A percentile compares a stretch with the other conserved stretches of the same genome.
Conservation (phyloP, 768 basidiomycete genomes). For the Amanita phalloides region DNA sequence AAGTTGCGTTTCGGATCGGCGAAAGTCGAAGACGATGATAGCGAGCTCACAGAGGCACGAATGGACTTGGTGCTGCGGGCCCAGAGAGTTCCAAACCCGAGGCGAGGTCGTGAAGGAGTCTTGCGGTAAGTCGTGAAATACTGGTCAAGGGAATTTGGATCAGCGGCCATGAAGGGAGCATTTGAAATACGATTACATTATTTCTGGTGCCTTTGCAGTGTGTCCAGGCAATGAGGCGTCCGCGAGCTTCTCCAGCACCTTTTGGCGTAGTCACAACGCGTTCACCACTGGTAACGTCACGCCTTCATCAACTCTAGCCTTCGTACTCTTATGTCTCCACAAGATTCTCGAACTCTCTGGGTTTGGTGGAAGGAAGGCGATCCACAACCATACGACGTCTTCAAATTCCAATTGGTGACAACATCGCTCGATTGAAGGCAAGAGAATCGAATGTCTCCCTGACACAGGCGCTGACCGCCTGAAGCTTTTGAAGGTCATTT, state of each 20-base stretch:
- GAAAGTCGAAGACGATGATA: background rate
- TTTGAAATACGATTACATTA: slow-evolving; percentile 3
- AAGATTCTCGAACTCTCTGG: no score
- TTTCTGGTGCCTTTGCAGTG: background rate
- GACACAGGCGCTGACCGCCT: no score
- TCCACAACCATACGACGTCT: no score
- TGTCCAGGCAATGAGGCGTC: slow-evolving; percentile 2
- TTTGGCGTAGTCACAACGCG: background rate
- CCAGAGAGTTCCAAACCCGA: slow-evolving; percentile 1
- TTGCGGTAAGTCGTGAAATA: slow-evolving; percentile 18
- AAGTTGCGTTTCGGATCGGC: background rate
- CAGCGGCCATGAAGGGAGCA: slow-evolving; percentile 12
- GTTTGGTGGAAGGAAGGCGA: no score
- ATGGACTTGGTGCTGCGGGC: background rate
- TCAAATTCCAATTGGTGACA: no score
- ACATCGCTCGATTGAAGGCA: no score
- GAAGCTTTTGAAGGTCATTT: no score
- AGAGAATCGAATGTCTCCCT: no score
- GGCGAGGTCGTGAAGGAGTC: slow-evolving; percentile 16
- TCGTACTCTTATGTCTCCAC: no score
- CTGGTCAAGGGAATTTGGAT: slow-evolving; percentile 14
- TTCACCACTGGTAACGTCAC: background rate
- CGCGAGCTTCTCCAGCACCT: background rate
- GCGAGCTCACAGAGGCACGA: background rate
- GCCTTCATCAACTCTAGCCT: no score